Evolutionary conservation across 2,329 filamentous ascomycete species (phyloP).

Genomic region (Cercospora citrullina): DNA sequence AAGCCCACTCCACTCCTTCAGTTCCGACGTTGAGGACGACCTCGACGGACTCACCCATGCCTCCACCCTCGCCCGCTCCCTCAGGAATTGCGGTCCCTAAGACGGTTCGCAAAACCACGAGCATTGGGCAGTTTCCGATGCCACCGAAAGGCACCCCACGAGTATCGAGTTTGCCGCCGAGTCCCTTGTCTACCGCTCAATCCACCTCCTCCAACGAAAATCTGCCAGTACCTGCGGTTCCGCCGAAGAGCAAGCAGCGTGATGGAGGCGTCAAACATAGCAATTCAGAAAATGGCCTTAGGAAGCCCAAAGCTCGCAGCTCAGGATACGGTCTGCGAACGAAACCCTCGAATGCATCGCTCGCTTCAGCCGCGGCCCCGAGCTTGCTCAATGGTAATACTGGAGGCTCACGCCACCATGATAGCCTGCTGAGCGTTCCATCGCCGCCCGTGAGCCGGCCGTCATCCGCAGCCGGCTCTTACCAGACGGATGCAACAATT

Average conservation of each 20-base stretch:
- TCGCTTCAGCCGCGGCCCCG: conserved; percentile 50
- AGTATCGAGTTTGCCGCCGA: conserved; percentile 61
- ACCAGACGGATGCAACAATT: conserved; percentile 84
- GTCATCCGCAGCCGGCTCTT: conserved; percentile 89
- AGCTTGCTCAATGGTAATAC: conserved; percentile 75
- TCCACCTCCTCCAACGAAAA: conserved; percentile 46
- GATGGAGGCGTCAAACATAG: conserved; percentile 36
- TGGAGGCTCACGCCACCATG: conserved; percentile 65
- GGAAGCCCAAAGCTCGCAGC: conserved; percentile 34
- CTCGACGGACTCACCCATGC: conserved; percentile 38
- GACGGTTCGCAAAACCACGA: conserved; percentile 80
- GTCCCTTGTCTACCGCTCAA: conserved; percentile 45
- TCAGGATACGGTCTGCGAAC: conserved; percentile 52
- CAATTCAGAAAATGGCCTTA: conserved; percentile 34
- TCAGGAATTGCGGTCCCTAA: conserved; percentile 45
- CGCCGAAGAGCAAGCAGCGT: conserved; percentile 33
- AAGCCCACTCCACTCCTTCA: conserved; percentile 55
- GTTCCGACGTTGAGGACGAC: conserved; percentile 53
- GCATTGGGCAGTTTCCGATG: conserved; percentile 91
- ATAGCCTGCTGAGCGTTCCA: conserved; percentile 72
- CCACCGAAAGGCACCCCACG: conserved; percentile 68
- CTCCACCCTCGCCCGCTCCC: conserved; percentile 19
- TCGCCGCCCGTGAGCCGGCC: conserved; percentile 87
- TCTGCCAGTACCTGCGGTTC: conserved; percentile 35
- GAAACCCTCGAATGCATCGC: conserved; percentile 37